Percentiles rank a stretch among this genome's conserved stretches.
These are phyloP conservation scores for Claviceps purpurea DNA, from an alignment of 2,329 filamentous ascomycete genomes.

Conservation along the genomic window DNA sequence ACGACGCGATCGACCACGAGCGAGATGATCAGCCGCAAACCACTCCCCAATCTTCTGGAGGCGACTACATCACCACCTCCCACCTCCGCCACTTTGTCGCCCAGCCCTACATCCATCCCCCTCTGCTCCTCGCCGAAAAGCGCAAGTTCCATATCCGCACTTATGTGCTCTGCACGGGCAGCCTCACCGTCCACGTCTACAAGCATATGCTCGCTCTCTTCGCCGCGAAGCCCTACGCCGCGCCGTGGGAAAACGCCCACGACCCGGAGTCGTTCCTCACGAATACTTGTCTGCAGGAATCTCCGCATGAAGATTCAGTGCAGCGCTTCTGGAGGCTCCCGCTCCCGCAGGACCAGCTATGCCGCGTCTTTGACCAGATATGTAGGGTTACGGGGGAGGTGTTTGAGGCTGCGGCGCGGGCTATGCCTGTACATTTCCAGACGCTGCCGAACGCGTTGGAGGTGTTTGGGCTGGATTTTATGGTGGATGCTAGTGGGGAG, in stretches of 20 bases:
- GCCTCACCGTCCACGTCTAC: constrained; percentile 75
- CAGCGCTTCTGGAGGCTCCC: constrained; percentile 59
- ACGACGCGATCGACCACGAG: constrained; percentile 21
- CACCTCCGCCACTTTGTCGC: constrained; percentile 93
- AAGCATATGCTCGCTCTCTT: constrained; percentile 87
- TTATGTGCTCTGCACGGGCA: constrained; percentile 73
- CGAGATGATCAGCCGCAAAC: neutral
- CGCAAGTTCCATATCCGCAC: constrained; percentile 92
- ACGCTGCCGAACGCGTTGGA: constrained; percentile 81
- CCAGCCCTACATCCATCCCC: constrained; percentile 86
- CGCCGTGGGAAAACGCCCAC: constrained; percentile 42
- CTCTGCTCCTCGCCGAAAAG: constrained; percentile 53
- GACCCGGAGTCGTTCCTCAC: constrained; percentile 69
- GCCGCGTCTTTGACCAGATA: constrained; percentile 59
- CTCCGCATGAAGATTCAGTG: constrained; percentile 48
- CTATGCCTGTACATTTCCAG: constrained; percentile 86
- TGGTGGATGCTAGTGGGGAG: constrained; percentile 53
- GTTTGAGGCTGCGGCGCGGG: constrained; percentile 75
- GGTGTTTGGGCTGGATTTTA: constrained; percentile 80
- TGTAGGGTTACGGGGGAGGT: constrained; percentile 58
- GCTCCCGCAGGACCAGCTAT: constrained; percentile 38
- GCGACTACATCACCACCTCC: constrained; percentile 60
- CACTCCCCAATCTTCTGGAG: constrained; percentile 12
- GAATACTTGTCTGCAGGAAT: constrained; percentile 82
- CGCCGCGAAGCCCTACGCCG: constrained; percentile 57